Evolutionary conservation across 2,329 filamentous ascomycete genomes (phyloP).

Genomic region (Phaeosphaeriaceae sp.): DNA sequence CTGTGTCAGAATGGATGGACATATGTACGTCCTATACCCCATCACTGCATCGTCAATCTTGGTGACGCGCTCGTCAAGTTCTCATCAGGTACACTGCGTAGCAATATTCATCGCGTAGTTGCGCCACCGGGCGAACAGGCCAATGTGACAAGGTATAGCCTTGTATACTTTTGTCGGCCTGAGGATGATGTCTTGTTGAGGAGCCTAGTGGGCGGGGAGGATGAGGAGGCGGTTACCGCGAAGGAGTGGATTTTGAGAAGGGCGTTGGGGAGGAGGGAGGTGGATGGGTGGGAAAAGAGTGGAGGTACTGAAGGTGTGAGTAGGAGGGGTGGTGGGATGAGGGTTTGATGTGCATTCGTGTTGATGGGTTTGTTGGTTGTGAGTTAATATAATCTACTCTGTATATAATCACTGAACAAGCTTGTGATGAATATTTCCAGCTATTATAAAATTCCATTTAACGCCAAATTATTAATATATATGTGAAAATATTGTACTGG

Average conservation of each 20-base stretch:
- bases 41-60: constrained; percentile 57
- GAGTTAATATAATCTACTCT: too few relatives aligned
- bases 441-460: too few relatives aligned
- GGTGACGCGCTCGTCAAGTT: constrained; percentile 58
- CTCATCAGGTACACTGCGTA: constrained; percentile 49
- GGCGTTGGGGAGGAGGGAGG: constrained; percentile 46
- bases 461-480: too few relatives aligned
- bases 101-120: constrained; percentile 58
- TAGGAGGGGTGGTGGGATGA: constrained; percentile 23
- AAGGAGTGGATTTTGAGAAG: constrained; percentile 54
- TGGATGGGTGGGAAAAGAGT: constrained; percentile 39
- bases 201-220: constrained; percentile 36
- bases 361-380: too few relatives aligned
- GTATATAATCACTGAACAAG: too few relatives aligned
- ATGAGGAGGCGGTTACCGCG: constrained; percentile 40
- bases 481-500: too few relatives aligned
- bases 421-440: too few relatives aligned
- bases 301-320: constrained; percentile 40
- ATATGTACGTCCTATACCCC: constrained; percentile 60
- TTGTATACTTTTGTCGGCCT: constrained; percentile 63
- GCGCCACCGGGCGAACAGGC: constrained; percentile 56
- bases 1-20: constrained; percentile 52
- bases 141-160: constrained; percentile 51
- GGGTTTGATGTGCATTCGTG: constrained; percentile 6
- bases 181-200: constrained; percentile 41